Evolutionary conservation across 2,329 filamentous ascomycete species (phyloP).

Genomic region (Colletotrichum theobromicola): DNA sequence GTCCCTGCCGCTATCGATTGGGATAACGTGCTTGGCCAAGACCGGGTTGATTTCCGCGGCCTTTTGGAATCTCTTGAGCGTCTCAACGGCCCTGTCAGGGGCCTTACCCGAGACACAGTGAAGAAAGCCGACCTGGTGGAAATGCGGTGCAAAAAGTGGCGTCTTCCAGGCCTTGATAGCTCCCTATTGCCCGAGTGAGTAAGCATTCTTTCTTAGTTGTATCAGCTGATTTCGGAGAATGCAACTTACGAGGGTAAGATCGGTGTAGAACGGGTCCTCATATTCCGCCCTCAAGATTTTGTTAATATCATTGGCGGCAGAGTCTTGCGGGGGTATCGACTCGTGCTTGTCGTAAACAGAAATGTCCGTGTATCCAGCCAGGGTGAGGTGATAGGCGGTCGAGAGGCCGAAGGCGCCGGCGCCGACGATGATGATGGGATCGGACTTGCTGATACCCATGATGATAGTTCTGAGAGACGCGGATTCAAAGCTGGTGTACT

Average conservation of each 20-base stretch:
- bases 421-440: conserved; percentile 44
- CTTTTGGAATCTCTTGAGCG: conserved; percentile 46
- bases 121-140: conserved; percentile 44
- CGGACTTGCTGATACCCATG: conserved; percentile 26
- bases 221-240: background rate
- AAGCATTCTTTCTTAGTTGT: background rate
- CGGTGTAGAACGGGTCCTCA: conserved; percentile 60
- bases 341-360: conserved; percentile 50
- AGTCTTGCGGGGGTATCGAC: conserved; percentile 47
- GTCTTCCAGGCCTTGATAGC: conserved; percentile 58
- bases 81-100: conserved; percentile 50
- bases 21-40: conserved; percentile 12
- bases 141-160: conserved; percentile 58
- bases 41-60: conserved; percentile 43
- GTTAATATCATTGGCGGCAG: conserved; percentile 65
- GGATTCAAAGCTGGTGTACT: background rate
- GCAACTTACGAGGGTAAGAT: conserved; percentile 53
- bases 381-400: conserved; percentile 50
- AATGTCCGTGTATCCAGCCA: conserved; percentile 48
- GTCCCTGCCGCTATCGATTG: conserved; percentile 39
- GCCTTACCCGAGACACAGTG: conserved; percentile 54
- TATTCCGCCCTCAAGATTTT: conserved; percentile 67
- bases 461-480: background rate
- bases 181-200: conserved; percentile 36
- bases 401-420: conserved; percentile 57